phyloP scores from a whole-genome alignment of 1,284 basidiomycete genomes.

The Tilletia setariae region DNA sequence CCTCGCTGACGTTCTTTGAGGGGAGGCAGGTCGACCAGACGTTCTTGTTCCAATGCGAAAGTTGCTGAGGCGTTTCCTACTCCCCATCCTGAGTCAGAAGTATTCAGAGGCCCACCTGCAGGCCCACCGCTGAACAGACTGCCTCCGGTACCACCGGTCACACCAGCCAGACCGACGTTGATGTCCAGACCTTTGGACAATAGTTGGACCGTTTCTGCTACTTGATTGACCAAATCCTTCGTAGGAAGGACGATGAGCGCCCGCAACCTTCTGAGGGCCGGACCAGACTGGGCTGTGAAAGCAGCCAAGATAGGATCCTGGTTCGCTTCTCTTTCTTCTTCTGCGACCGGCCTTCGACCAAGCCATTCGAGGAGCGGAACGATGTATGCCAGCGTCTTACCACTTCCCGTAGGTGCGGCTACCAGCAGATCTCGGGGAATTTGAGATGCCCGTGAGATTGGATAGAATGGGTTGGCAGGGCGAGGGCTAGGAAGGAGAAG shows the following conservation, averaged over 20 bases:
- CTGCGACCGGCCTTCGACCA: conserved; percentile 10
- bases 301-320: conserved; percentile 17
- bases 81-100: conserved; percentile 27
- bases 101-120: conserved; percentile 7
- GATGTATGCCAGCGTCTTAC: conserved; percentile 92
- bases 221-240: conserved; percentile 88
- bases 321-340: background rate
- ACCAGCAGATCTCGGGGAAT: conserved; percentile 81
- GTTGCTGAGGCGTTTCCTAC: conserved; percentile 42
- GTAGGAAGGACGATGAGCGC: conserved; percentile 91
- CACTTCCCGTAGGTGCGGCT: conserved; percentile 95
- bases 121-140: background rate
- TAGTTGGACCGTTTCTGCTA: conserved; percentile 82
- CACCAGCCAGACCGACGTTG: conserved; percentile 62
- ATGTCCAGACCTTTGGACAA: conserved; percentile 73
- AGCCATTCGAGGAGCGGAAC: conserved; percentile 76
- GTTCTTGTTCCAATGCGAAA: conserved; percentile 48
- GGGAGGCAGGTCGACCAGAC: conserved; percentile 26
- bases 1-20: conserved; percentile 2
- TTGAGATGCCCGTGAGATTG: conserved; percentile 58
- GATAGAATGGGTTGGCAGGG: conserved; percentile 63
- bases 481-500: conserved; percentile 63
- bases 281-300: background rate
- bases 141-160: background rate
- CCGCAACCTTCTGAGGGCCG: conserved; percentile 63